These are phyloP conservation scores for Boletus sp. DNA, from an alignment of 1,284 basidiomycete genomes.

Conservation along the genomic window DNA sequence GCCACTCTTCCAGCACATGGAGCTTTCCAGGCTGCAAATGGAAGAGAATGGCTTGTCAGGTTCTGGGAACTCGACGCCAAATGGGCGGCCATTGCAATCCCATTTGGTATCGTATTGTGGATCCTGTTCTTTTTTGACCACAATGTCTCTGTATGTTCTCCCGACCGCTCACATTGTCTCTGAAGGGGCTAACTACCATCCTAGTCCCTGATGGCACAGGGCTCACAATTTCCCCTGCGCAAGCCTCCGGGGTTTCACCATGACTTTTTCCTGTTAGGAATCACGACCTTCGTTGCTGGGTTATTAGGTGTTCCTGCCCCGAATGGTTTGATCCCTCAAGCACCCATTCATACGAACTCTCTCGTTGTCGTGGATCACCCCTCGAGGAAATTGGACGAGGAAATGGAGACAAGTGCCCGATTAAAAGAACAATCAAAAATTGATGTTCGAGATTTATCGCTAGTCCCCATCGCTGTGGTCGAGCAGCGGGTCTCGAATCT, in stretches of 20 bases:
- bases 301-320: slow-evolving; percentile 90
- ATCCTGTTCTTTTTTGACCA: slow-evolving; percentile 78
- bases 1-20: slow-evolving; percentile 65
- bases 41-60: slow-evolving; percentile 79
- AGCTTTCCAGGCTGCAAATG: slow-evolving; percentile 72
- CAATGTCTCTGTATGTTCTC: slow-evolving; percentile 69
- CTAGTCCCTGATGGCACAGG: slow-evolving; percentile 89
- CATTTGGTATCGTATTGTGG: slow-evolving; percentile 70
- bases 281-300: slow-evolving; percentile 90
- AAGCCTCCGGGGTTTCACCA: slow-evolving; percentile 94
- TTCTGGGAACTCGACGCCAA: slow-evolving; percentile 91
- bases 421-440: slow-evolving; percentile 26
- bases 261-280: slow-evolving; percentile 84
- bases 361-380: slow-evolving; percentile 70
- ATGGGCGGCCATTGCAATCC: slow-evolving; percentile 84
- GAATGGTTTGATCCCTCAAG: slow-evolving; percentile 94
- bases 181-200: background rate
- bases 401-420: slow-evolving; percentile 10
- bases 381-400: slow-evolving; percentile 43
- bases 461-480: slow-evolving; percentile 75
- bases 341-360: slow-evolving; percentile 89
- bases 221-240: slow-evolving; percentile 82
- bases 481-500: slow-evolving; percentile 90
- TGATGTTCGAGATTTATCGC: slow-evolving; percentile 21
- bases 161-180: background rate